Percentiles rank a stretch among this genome's conserved stretches.
Evolutionary conservation across 768 basidiomycete species (phyloP).

Genomic region (Leucogyrophana mollusca): DNA sequence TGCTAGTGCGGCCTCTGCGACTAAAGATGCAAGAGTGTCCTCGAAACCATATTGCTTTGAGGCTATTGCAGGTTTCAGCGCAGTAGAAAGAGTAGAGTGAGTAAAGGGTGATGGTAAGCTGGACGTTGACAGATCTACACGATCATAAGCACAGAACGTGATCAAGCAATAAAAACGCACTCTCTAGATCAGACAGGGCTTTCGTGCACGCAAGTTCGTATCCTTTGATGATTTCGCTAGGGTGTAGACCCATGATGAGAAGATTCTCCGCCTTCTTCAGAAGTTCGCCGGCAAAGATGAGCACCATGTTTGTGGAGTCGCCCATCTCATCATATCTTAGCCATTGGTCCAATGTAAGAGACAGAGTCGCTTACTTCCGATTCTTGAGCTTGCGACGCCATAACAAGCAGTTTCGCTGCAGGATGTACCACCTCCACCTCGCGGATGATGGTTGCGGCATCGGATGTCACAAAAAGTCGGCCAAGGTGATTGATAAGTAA

Average conservation of each 20-base stretch:
- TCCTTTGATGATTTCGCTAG: conserved; percentile 92
- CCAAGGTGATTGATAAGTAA: conserved; percentile 97
- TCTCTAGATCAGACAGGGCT: conserved; percentile 84
- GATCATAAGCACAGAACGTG: conserved; percentile 10
- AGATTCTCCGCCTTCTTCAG: conserved; percentile 91
- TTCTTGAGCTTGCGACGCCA: conserved; percentile 97
- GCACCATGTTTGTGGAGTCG: conserved; percentile 92
- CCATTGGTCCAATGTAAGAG: conserved; percentile 1
- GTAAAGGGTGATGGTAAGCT: conserved; percentile 73
- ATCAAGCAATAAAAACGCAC: conserved; percentile 47
- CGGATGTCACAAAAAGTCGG: conserved; percentile 93
- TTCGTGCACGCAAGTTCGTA: conserved; percentile 90
- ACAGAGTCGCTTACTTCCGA: conserved; percentile 61
- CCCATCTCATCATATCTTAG: conserved; percentile 68
- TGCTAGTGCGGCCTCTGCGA: conserved; percentile 88
- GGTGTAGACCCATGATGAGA: conserved; percentile 95
- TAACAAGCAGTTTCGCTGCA: conserved; percentile 97
- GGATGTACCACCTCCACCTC: conserved; percentile 99
- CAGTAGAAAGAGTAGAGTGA: conserved; percentile 62
- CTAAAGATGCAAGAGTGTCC: conserved; percentile 74
- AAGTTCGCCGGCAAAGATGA: conserved; percentile 94
- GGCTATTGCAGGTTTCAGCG: conserved; percentile 89
- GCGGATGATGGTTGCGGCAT: conserved; percentile 97
- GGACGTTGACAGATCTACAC: conserved; percentile 64
- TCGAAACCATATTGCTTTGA: conserved; percentile 98